Evolutionary conservation across 2,329 filamentous ascomycete species (phyloP).

Genomic region (Alternaria triticina): DNA sequence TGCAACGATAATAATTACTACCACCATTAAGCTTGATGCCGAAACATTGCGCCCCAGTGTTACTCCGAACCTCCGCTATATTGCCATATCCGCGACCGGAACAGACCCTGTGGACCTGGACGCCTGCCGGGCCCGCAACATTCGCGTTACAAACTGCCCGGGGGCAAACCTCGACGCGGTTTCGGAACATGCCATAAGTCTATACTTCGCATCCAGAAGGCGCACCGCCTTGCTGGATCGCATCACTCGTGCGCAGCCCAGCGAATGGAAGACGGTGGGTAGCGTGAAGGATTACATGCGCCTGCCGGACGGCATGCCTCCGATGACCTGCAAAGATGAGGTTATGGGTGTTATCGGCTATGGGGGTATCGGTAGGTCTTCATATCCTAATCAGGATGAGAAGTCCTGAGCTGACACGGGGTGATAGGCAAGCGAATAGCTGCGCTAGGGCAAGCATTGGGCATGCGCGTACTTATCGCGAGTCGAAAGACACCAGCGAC

Average conservation of each 20-base stretch:
- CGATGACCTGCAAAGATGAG: conserved; percentile 57
- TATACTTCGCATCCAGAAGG: conserved; percentile 57
- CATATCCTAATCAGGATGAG: conserved; percentile 10
- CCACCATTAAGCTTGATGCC: conserved; percentile 51
- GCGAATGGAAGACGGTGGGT: conserved; percentile 52
- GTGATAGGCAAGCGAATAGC: conserved; percentile 52
- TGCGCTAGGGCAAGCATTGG: conserved; percentile 52
- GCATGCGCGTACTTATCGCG: conserved; percentile 59
- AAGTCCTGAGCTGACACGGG: conserved; percentile 14
- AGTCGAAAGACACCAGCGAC: conserved; percentile 43
- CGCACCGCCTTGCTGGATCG: conserved; percentile 46
- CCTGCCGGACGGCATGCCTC: conserved; percentile 47
- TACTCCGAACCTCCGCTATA: conserved; percentile 53
- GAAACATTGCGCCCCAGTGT: conserved; percentile 45
- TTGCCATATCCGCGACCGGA: conserved; percentile 56
- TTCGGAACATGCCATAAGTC: conserved; percentile 58
- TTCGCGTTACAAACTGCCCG: conserved; percentile 56
- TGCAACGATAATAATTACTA: conserved; percentile 56
- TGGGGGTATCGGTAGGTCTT: conserved; percentile 53
- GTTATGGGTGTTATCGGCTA: conserved; percentile 59
- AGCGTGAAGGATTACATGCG: conserved; percentile 41
- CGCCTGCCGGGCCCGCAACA: conserved; percentile 51
- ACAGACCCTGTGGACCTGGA: conserved; percentile 56
- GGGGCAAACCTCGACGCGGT: conserved; percentile 57
- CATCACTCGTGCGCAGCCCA: conserved; percentile 33